Evolutionary conservation across 768 basidiomycete genomes (phyloP), one percentile per base, ranked within the genome.

Genomic region (Lactarius hatsudake): DNA sequence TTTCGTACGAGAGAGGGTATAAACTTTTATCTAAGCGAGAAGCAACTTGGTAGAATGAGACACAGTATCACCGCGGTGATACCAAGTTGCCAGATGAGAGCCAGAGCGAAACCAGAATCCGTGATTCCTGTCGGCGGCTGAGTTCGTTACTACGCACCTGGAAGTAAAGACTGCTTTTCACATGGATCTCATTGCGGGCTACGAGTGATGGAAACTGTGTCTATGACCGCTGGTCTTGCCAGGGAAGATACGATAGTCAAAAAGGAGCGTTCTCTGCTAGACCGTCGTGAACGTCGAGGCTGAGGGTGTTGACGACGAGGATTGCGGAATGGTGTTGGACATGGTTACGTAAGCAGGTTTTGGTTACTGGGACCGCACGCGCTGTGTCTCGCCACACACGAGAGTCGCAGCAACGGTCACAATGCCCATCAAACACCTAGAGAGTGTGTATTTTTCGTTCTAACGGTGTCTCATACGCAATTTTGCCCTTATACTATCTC

Each of bases 341-440:
- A 1, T 4, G 13, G 17, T 67, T 64, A 68, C 17, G 43, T 68
- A 68, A 68, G 53, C 67, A 6, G 10, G 17, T 64, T 64, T 64
- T 68, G 66, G n/a, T 28, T 48, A 55, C 54, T 20, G 28, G 17
- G 55, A 15, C n/a, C 30, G 20, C 45, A 20, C 13, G 20, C 54
- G 28, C 45, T 30, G 20, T 36, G 15, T 45, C 51, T 36, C 40
- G 64, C 62, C 62, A 65, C 58, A 69, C 62, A 55, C 55, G 38
- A 59, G 32, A 56, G 8, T 34, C 32, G 36, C 36, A 59, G 43
- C 67, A 43, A 59, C 59, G 32, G 28, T 67, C 55, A 57, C 77
- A 72, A 93, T 93, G 91, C 84, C 91, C 76, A 87, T 93, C 77
- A 93, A 92, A 75, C 85, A 92, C 75, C 81, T 93, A 60, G 91